Base-by-base conservation (phyloP, 23 red algal genomes). In the Rhodosorus marinus region DNA sequence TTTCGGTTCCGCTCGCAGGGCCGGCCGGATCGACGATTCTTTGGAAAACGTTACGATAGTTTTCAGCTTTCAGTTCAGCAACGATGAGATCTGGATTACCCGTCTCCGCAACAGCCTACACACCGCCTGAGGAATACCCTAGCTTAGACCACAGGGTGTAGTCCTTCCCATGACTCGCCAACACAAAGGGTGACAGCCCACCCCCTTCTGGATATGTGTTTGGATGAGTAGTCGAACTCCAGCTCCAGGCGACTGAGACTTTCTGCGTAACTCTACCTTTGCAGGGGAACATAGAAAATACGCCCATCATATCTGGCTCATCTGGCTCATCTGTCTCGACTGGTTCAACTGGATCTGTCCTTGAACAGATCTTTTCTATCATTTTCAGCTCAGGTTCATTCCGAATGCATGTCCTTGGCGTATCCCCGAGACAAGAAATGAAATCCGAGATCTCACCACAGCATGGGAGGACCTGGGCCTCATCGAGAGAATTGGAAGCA, bases 81-180 rank as follows among this genome's bases (percentile, higher is more conserved):
- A 22, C 22, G 2, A 50, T 22, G 6, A 26, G 47, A 5, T 22
- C 47, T 4, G 47, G 47, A 26, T 50, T 50, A 26, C 47, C 47
- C 47, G 47, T 50, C 47, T 50, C 47, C 22, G 47, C 47, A 3
- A 50, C 47, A 22, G 47, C 26, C 47, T 50, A 26, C 22, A 50
- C 26, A 26, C 47, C 47, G 47, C 22, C 26, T 22, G 22, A 2
- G 22, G 47, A 22, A 50, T 24, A 50, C 47, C 22, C 2, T 3
- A 22, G 22, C 5, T 22, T 22, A 22, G 47, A 22, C 47, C 47
- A 50, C 47, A 50, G 23, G 22, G 23, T 22, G 47, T 50, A 50
- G 3, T 26, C 22, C 47, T 22, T 24, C 47, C 22, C 47, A 26
- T 50, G 47, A 4, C 22, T 26, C 22, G 47, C 47, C 22, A 50